Evolutionary conservation across 2,329 filamentous ascomycete species (phyloP).

Genomic region (Cercospora zeae-maydis): DNA sequence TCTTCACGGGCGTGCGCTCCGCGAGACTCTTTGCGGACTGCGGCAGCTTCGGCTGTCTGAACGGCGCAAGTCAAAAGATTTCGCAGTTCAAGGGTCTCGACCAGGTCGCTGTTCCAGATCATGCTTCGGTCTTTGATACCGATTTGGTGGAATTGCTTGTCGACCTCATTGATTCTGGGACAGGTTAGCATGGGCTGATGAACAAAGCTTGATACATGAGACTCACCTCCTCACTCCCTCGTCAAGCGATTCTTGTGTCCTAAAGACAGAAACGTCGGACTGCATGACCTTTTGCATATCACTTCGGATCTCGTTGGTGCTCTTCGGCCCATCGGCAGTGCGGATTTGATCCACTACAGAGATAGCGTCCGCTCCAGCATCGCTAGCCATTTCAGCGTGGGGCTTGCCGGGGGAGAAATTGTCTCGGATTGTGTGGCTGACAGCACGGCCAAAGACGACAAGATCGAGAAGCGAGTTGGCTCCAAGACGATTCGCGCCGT

Average conservation of each 20-base stretch:
- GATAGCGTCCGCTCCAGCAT: constrained; percentile 86
- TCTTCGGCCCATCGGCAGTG: constrained; percentile 78
- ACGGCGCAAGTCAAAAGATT: constrained; percentile 94
- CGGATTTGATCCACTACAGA: constrained; percentile 80
- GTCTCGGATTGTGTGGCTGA: constrained; percentile 94
- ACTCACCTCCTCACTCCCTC: constrained; percentile 73
- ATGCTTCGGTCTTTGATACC: constrained; percentile 98
- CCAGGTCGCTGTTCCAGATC: constrained; percentile 99
- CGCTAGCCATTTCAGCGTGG: constrained; percentile 74
- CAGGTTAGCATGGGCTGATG: constrained; percentile 18
- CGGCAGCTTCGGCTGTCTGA: constrained; percentile 87
- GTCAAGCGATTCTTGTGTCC: constrained; percentile 87
- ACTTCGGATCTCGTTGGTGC: constrained; percentile 80
- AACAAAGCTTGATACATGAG: neutral
- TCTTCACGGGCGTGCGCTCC: constrained; percentile 97
- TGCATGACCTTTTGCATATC: constrained; percentile 99
- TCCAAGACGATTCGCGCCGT: constrained; percentile 95
- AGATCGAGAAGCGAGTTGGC: constrained; percentile 98
- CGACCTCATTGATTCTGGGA: constrained; percentile 69
- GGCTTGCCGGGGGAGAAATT: constrained; percentile 81
- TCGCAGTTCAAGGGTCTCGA: constrained; percentile 91
- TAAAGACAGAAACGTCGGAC: constrained; percentile 93
- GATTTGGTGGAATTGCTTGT: constrained; percentile 73
- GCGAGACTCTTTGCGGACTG: constrained; percentile 93
- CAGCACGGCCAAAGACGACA: constrained; percentile 95